Evolutionary conservation across 208 protist species (phyloP), one percentile per base, ranked within the genome.

Genomic region (Angomonas desouzai): DNA sequence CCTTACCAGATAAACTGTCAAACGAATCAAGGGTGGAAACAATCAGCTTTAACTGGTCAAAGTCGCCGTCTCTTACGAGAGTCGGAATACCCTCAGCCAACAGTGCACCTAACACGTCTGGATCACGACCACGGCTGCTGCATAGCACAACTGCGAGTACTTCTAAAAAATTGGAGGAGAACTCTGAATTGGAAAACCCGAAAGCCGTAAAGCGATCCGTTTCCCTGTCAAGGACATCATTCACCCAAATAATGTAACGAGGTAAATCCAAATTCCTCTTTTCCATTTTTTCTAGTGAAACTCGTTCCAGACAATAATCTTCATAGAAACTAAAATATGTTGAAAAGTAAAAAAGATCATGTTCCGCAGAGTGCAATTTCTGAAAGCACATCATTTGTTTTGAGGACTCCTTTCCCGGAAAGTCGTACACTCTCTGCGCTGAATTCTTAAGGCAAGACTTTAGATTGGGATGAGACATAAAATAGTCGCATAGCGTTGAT

Each of bases 401-500:
- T 40, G 36, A 6, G 13, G 9, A 40, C 13, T 40, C 36, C 13
- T 13, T 13, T 40, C 9, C 13, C 36, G 36, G 36, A 13, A 13
- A 40, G 13, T 40, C 36, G 13, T 40, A 40, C 36, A 13, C 36
- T 13, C 6, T 40, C 13, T 40, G 6, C 13, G 36, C 36, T 6
- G 36, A 40, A 18, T 40, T 13, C 36, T 40, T 6, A 6, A 40
- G 13, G 36, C 36, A 23, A 13, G 7, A 22, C n/a, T 63, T 63
- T 25, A 47, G 22, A 27, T 48, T 47, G 1, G 23, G 13, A 22
- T 66, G 27, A 30, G 61, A 48, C 34, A 80, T 38, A 10, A 67
- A 71, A 6, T 33, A 55, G 13, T 62, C 48, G 55, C 70, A 82
- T 72, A 92, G 87, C 56, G 82, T 67, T 9, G 55, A 67, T 48